These are phyloP conservation scores for Candida piceae DNA, from an alignment of 805 yeast genomes.

Conservation along the genomic window DNA sequence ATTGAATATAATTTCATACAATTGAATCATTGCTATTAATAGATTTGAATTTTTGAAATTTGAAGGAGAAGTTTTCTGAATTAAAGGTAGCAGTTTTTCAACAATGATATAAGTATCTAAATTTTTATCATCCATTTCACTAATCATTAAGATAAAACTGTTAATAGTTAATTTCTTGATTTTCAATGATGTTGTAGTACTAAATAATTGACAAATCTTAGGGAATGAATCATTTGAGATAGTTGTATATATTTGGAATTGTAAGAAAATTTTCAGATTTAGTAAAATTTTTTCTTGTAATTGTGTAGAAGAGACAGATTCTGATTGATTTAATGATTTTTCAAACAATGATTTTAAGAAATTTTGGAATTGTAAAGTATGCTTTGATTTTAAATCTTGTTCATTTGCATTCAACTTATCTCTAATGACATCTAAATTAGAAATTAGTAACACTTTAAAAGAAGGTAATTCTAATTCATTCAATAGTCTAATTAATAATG, in stretches of 20 bases:
- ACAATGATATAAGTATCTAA: constrained; percentile 67
- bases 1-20: constrained; percentile 27
- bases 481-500: constrained; percentile 31
- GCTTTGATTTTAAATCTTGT: constrained; percentile 16
- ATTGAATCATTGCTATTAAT: constrained; percentile 23
- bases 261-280: constrained; percentile 24
- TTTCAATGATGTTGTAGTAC: constrained; percentile 77
- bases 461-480: constrained; percentile 23
- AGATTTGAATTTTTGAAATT: constrained; percentile 28
- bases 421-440: constrained; percentile 24
- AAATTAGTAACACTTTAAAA: constrained; percentile 28
- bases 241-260: constrained; percentile 41
- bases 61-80: constrained; percentile 35
- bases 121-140: constrained; percentile 37
- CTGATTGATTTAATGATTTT: constrained; percentile 21
- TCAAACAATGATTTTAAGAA: constrained; percentile 31
- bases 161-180: constrained; percentile 67
- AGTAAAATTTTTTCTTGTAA: constrained; percentile 32
- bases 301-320: constrained; percentile 14
- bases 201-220: constrained; percentile 61
- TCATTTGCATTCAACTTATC: constrained; percentile 26
- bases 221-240: constrained; percentile 77
- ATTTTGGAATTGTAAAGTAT: constrained; percentile 22
- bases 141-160: constrained; percentile 52
- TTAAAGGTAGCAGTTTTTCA: constrained; percentile 78